Conservation (phyloP, 495 filamentous ascomycete species). For the Annulohypoxylon stygium region DNA sequence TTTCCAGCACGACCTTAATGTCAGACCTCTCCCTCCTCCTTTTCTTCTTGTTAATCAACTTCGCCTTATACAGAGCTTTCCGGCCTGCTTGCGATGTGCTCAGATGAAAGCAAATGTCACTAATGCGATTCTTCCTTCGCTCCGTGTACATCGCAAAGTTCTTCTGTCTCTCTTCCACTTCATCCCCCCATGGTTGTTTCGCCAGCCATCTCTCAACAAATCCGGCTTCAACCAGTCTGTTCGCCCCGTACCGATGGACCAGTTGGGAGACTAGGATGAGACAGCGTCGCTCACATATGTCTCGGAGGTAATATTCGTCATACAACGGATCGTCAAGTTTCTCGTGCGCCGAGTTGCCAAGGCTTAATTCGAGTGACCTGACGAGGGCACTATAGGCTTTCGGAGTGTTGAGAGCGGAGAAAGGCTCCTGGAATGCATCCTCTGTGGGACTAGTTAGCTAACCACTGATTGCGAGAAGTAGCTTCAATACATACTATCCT, state of each 20-base stretch:
- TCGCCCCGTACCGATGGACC: constrained; percentile 56
- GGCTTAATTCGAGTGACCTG: constrained; percentile 62
- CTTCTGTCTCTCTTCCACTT: constrained; percentile 55
- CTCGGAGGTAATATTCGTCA: constrained; percentile 67
- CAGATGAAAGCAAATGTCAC: constrained; percentile 57
- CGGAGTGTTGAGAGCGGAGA: constrained; percentile 53
- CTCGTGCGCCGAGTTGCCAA: constrained; percentile 64
- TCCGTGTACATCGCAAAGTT: constrained; percentile 62
- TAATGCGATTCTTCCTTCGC: constrained; percentile 60
- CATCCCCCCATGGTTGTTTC: constrained; percentile 67
- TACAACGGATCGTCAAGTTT: constrained; percentile 60
- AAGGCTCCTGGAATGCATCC: constrained; percentile 42
- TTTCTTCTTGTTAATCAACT: constrained; percentile 49
- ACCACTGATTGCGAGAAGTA: background rate
- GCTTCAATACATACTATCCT: constrained; percentile 50
- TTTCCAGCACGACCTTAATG: constrained; percentile 53
- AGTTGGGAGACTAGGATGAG: constrained; percentile 62
- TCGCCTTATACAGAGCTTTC: constrained; percentile 57
- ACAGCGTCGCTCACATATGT: constrained; percentile 64
- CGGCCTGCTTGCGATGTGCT: constrained; percentile 54
- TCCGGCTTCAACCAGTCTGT: constrained; percentile 60
- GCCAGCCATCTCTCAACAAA: constrained; percentile 70
- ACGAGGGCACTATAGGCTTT: constrained; percentile 66
- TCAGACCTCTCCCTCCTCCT: constrained; percentile 37
- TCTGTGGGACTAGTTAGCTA: constrained; percentile 33